Evolutionary conservation across 805 yeast species (phyloP).

Genomic region (Lipomyces orientalis): DNA sequence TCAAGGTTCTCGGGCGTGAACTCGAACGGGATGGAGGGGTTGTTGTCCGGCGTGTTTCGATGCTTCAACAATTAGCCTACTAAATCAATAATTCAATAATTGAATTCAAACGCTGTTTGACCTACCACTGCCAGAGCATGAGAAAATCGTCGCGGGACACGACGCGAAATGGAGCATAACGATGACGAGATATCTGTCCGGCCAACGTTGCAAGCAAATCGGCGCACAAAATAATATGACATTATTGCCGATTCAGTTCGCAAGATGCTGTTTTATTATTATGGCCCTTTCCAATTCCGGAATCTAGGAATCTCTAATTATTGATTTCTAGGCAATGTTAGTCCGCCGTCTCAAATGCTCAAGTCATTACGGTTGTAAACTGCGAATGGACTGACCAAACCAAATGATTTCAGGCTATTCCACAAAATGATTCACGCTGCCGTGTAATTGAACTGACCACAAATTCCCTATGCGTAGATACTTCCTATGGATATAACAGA

Average conservation of each 20-base stretch:
- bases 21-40: constrained; percentile 71
- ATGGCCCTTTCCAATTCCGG: neutral
- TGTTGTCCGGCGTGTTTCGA: constrained; percentile 72
- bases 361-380: neutral
- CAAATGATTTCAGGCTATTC: neutral
- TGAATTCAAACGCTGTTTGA: neutral
- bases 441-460: neutral
- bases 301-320: neutral
- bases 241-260: neutral
- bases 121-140: constrained; percentile 35
- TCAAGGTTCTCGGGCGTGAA: constrained; percentile 67
- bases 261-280: neutral
- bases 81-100: neutral
- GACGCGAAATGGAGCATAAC: neutral
- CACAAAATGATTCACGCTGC: neutral
- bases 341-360: neutral
- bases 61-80: constrained; percentile 49
- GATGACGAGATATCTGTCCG: constrained; percentile 12
- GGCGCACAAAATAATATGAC: constrained; percentile 21
- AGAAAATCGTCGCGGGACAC: constrained; percentile 20
- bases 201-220: constrained; percentile 11
- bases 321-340: neutral
- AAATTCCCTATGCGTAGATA: neutral
- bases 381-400: neutral
- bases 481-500: neutral